Evolutionary conservation across 352 stramenopile genomes (phyloP), one percentile per base, ranked within the genome.

Genomic region (Phytophthora tubulina): DNA sequence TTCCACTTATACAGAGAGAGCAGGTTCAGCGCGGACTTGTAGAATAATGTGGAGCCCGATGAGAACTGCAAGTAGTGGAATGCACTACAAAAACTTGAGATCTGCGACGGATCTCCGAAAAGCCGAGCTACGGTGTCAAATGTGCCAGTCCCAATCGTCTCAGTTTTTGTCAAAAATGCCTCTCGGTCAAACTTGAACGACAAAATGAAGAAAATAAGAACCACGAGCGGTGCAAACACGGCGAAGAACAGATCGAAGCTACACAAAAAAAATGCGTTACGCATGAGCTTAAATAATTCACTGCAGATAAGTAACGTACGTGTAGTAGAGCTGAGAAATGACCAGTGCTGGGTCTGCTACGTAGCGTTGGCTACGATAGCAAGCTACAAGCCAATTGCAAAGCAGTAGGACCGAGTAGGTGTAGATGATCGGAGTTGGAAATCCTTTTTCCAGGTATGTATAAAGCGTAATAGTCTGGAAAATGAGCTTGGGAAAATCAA

Each of bases 161-260:
- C 74, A 0, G 65, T 41, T 15, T 56, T 55, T 36, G 70, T 79
- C 3, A 53, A 38, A 38, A 76, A 86, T 1, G 61, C 67, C 0
- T 41, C 56, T 9, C 72, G 76, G 42, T 85, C 79, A 35, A 86
- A 84, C 3, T 79, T 17, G 39, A 89, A 89, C 2, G 75, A 67
- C 17, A 63, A 15, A 11, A 77, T 59, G 6, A 68, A 76, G 53
- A 84, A 86, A 0, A 76, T 52, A 7, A 88, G 48, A 13, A 86
- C 78, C 3, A 81, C 62, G 6, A 85, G 36, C 9, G 76, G 70
- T 15, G 81, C 71, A 27, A 85, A 89, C 11, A 80, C 81, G 1
- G 77, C 81, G 39, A 89, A 89, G 69, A 86, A 86, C 4, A 89
- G 49, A 35, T 86, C 78, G 44, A 80, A 81, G 1, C 78, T 84